Conservation (phyloP, 73 alveolate genomes). For the Halteria grandinella region DNA sequence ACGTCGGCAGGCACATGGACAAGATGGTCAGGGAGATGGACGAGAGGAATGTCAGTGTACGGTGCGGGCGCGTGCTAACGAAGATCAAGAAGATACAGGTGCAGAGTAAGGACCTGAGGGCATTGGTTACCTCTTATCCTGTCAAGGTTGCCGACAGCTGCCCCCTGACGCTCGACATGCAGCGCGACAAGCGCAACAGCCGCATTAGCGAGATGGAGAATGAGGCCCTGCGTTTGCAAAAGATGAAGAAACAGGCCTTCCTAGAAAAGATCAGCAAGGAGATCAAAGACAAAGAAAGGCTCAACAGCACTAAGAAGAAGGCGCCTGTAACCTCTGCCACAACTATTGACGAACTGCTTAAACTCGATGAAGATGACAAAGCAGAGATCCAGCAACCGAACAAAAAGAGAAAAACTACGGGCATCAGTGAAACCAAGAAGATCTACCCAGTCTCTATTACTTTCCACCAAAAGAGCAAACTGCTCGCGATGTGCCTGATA, state of each 20-base stretch:
- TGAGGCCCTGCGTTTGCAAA: background rate
- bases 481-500: slow-evolving; percentile 8
- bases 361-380: too few relatives aligned
- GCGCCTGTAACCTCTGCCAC: too few relatives aligned
- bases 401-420: too few relatives aligned
- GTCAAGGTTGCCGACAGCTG: slow-evolving; percentile 50
- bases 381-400: background rate
- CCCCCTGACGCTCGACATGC: slow-evolving; percentile 29
- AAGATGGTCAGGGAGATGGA: too few relatives aligned
- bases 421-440: background rate
- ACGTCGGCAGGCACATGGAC: too few relatives aligned
- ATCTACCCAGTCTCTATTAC: slow-evolving; percentile 32
- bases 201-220: slow-evolving; percentile 19
- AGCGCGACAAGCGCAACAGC: background rate
- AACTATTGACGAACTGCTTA: too few relatives aligned
- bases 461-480: background rate
- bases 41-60: too few relatives aligned
- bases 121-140: background rate
- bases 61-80: too few relatives aligned
- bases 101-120: too few relatives aligned
- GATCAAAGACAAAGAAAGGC: slow-evolving; percentile 29
- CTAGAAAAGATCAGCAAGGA: slow-evolving; percentile 27
- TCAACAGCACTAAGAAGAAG: slow-evolving; percentile 6
- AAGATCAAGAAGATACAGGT: too few relatives aligned
- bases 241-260: slow-evolving; percentile 15